phyloP scores from a whole-genome alignment of 345 rosid genomes.

The Eucalyptus tenuipes region DNA sequence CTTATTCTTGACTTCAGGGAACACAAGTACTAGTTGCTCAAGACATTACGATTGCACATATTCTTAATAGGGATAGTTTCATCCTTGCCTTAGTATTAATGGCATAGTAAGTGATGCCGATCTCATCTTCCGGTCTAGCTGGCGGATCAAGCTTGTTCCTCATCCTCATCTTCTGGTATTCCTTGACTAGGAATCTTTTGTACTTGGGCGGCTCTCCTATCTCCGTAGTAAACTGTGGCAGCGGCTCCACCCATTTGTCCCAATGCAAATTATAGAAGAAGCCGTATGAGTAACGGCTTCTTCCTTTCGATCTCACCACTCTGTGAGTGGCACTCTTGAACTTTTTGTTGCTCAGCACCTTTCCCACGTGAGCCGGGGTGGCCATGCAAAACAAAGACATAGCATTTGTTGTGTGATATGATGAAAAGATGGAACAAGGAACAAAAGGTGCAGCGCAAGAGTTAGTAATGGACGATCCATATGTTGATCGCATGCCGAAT shows the following conservation, averaged over 20 bases:
- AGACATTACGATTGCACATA: not conserved
- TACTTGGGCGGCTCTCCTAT: slow-evolving; percentile 31
- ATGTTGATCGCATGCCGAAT: not conserved
- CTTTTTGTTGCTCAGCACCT: slow-evolving; percentile 50
- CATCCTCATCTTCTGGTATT: slow-evolving; percentile 24
- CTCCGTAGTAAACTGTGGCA: slow-evolving; percentile 25
- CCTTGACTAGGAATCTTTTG: slow-evolving; percentile 18
- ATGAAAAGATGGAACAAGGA: not conserved
- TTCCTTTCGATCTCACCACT: slow-evolving; percentile 30
- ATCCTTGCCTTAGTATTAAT: not conserved
- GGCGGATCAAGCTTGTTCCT: slow-evolving; percentile 43
- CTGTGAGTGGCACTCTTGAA: slow-evolving; percentile 46
- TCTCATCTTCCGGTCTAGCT: slow-evolving; percentile 22
- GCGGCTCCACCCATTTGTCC: slow-evolving; percentile 45
- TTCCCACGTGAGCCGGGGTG: not conserved
- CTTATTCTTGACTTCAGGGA: not conserved
- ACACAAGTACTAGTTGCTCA: not conserved
- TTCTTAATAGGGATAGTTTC: not conserved
- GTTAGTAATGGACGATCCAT: not conserved
- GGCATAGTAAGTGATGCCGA: slow-evolving; percentile 28
- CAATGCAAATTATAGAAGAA: slow-evolving; percentile 38
- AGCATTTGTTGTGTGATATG: not conserved
- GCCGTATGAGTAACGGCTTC: slow-evolving; percentile 23
- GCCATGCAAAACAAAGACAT: not conserved
- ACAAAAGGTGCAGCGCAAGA: not conserved